Base-by-base conservation (phyloP, 192 early-diverging fungal genomes). In the Chytriomyces confervae region DNA sequence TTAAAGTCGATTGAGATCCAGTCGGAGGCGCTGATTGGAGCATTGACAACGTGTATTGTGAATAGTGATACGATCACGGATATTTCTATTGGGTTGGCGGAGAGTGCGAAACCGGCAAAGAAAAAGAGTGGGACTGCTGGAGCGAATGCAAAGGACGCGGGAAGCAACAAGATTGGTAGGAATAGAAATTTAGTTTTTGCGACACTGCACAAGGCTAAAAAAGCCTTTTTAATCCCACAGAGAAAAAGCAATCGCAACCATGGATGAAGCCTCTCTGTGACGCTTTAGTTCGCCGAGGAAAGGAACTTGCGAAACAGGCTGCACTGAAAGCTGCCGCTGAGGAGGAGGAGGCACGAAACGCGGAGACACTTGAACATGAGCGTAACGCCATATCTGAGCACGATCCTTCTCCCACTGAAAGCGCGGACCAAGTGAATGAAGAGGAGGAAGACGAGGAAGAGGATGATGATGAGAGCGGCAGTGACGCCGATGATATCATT, bases 241-340 rank as follows among this genome's bases (percentile, higher is more conserved):
- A 7, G 27, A 63, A 61, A 63, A 74, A 74, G 46, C 57, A 61
- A 63, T 57, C 45, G 7, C 9, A 9, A 18, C 20, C 49, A 11
- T 74, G 72, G 72, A 61, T 63, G 72, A 63, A 61, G n/a, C 13
- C 57, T 11, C 50, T 74, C 23, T 74, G 72, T 47, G 61, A 61
- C 9, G 72, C 72, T 7, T 9, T 74, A 11, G 43, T 63, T 20
- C 11, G 29, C 1, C 61, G 72, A 47, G 61, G 66, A 68, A 68
- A 74, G 11, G 11, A 48, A 18, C 16, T 62, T 46, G 36, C 36
- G 36, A 36, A 36, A 36, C 36, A 36, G 36, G 36, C 36, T 36
- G 36, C 36, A 4, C 36, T 36, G 36, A 36, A 36, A 36, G 36
- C 36, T 3, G 36, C 36, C 2, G 4, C 36, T 2, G 36, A 36